These are phyloP conservation scores for Mycena vitilis DNA, from an alignment of 768 basidiomycete genomes.

Conservation along the genomic window DNA sequence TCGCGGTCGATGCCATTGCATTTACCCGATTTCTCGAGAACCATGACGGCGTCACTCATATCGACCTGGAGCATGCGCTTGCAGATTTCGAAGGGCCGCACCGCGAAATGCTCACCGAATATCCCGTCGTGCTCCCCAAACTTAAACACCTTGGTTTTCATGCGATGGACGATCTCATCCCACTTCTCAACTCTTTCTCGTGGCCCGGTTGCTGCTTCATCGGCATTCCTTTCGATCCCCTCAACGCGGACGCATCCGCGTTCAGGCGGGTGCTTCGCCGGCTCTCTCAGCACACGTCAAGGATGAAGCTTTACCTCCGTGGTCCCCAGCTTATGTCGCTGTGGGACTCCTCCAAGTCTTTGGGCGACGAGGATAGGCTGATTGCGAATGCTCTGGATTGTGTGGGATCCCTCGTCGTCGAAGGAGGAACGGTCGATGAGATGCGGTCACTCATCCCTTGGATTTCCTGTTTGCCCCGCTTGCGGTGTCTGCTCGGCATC, in stretches of 20 bases:
- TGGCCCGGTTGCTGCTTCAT: background rate
- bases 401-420: no score
- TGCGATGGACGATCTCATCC: background rate
- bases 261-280: background rate
- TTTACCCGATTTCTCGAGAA: background rate
- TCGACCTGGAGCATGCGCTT: background rate
- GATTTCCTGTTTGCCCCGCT: no score
- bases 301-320: no score
- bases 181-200: background rate
- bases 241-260: background rate
- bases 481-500: no score
- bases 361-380: no score
- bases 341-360: no score
- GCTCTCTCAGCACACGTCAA: background rate
- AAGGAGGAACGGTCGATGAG: no score
- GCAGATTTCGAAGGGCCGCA: no score
- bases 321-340: no score
- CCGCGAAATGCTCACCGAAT: background rate
- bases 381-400: no score
- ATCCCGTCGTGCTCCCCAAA: background rate
- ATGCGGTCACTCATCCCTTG: no score
- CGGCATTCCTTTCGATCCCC: background rate
- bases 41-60: background rate
- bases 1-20: background rate
- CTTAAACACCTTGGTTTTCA: background rate